Evolutionary conservation across 305 asterid species (phyloP), one percentile per base, ranked within the genome.

Genomic region (Fraxinus velutina): DNA sequence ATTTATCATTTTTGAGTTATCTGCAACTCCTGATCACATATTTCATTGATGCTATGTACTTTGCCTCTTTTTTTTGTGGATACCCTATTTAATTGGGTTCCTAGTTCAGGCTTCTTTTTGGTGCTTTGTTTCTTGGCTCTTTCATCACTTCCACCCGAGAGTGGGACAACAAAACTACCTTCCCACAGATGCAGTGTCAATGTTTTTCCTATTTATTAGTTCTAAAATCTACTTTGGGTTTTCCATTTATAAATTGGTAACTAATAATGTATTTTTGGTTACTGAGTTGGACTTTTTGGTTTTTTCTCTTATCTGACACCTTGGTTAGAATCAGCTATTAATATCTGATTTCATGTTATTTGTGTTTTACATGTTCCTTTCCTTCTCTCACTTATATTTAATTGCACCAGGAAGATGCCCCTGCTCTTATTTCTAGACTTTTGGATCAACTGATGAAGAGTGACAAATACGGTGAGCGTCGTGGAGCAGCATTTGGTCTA

Each of bases 401-500:
- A 39, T 75, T 86, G 81, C 79, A 68, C 52, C 87, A 96, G 98
- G 99, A 96, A 78, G 98, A 94, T 88, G 99, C 95, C 80, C 91
- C 88, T 68, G 86, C 90, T 85, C 97, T 96, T 79, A 88, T 94
- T 86, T 93, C 97, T 79, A 90, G 91, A 83, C 89, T 96, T 89
- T 91, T 96, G 85, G 91, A 83, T 90, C 93, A 90, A 89, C 88
- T 96, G 85, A 90, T 93, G 99, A 96, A 92, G 89, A 94, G 93
- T 87, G 99, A 96, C 84, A 96, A 92, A 89, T 96, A 96, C 78
- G 98, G 98, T 87, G 98, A 96, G 85, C 98, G 99, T 73, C 99
- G 99, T 78, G 99, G 99, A 84, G 98, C 98, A 64, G 99, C 99
- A 34, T 96, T 96, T 93, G 99, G 99, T 76, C 91, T 94, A 64